phyloP scores from a whole-genome alignment of 2,329 filamentous ascomycete genomes.

The Daldinia eschscholtzii region DNA sequence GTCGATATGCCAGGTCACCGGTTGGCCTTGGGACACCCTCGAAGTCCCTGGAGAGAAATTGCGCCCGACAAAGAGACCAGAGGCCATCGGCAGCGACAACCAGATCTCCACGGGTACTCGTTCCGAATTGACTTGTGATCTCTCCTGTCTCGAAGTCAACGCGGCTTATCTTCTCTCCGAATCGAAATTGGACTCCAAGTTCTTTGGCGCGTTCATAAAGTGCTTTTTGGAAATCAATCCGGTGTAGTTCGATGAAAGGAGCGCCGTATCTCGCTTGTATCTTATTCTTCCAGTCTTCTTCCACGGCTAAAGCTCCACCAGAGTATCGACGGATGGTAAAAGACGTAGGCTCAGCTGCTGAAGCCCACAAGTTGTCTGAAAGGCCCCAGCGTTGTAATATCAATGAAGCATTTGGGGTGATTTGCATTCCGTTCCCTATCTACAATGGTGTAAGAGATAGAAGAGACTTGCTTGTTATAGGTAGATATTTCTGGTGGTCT shows the following conservation, averaged over 20 bases:
- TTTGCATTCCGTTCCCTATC: constrained; percentile 66
- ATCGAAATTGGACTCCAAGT: constrained; percentile 64
- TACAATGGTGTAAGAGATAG: constrained; percentile 43
- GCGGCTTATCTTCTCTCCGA: constrained; percentile 61
- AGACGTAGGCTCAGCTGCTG: constrained; percentile 58
- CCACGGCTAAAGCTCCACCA: constrained; percentile 62
- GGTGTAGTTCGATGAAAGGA: constrained; percentile 71
- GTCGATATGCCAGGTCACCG: constrained; percentile 74
- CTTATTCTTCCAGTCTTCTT: constrained; percentile 64
- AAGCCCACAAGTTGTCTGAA: constrained; percentile 57
- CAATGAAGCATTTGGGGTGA: constrained; percentile 64
- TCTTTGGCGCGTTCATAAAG: constrained; percentile 64
- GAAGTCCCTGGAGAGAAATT: constrained; percentile 58
- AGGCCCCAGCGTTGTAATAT: constrained; percentile 66
- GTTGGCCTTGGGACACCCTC: constrained; percentile 66
- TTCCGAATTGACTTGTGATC: constrained; percentile 57
- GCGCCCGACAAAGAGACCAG: constrained; percentile 69
- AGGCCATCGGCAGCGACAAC: constrained; percentile 74
- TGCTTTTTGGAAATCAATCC: constrained; percentile 70
- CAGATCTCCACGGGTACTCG: constrained; percentile 62
- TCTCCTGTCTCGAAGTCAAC: constrained; percentile 63
- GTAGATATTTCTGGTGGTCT: not conserved
- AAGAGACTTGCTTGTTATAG: not conserved
- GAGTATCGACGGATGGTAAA: constrained; percentile 67
- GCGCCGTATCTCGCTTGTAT: constrained; percentile 67